Evolutionary conservation across 2,329 filamentous ascomycete genomes (phyloP).

Genomic region (Exophiala calicioides): DNA sequence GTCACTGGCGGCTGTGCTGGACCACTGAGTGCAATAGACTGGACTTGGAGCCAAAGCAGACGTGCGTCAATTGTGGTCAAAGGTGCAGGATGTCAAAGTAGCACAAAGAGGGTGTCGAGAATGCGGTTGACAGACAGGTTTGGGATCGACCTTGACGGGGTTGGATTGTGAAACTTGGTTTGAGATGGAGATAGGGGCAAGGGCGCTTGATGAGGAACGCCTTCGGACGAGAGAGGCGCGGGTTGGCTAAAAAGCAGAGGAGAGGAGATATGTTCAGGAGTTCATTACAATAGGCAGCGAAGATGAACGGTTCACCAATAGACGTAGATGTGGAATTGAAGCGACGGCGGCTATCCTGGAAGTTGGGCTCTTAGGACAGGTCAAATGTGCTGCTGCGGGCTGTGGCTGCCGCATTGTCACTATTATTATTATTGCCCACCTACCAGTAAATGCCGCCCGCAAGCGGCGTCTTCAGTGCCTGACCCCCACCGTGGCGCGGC

Average conservation of each 20-base stretch:
- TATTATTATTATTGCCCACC: too few relatives aligned
- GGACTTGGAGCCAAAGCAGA: constrained; percentile 1
- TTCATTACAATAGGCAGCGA: constrained; percentile 18
- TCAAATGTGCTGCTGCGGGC: constrained; percentile 9
- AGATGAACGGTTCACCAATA: constrained; percentile 20
- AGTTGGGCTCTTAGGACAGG: constrained; percentile 6
- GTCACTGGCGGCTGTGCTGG: constrained; percentile 1
- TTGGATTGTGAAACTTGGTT: constrained; percentile 16
- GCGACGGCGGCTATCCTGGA: constrained; percentile 25
- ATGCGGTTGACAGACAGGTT: constrained; percentile 5
- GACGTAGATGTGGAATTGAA: constrained; percentile 14
- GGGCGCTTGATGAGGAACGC: constrained; percentile 8
- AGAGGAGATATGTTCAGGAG: constrained; percentile 13
- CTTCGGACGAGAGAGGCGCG: constrained; percentile 9
- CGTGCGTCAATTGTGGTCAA: constrained; percentile 4
- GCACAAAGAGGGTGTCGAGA: constrained; percentile 3
- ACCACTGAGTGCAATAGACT: background rate
- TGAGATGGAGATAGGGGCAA: constrained; percentile 21
- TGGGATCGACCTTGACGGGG: background rate
- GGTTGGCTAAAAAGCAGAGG: constrained; percentile 14
- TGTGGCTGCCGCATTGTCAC: too few relatives aligned
- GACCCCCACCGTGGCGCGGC: background rate
- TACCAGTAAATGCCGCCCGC: background rate
- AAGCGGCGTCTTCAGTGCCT: background rate
- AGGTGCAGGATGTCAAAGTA: background rate